Evolutionary conservation across 768 basidiomycete genomes (phyloP).

Genomic region (Mycena rosella): DNA sequence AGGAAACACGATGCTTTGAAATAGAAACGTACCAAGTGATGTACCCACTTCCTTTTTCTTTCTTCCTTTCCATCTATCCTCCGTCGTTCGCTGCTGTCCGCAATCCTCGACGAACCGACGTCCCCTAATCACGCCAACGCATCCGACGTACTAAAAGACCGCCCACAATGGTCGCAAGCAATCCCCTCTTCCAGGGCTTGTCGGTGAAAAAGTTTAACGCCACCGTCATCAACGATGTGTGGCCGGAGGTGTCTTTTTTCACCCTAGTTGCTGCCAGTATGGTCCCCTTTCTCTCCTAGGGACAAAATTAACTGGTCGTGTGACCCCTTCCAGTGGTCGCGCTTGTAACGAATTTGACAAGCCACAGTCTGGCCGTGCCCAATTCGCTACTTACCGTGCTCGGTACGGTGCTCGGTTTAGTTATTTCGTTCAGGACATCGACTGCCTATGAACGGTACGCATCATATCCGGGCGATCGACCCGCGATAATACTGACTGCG

Average conservation of each 20-base stretch:
- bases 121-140: too few relatives aligned
- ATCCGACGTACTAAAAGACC: slow-evolving; percentile 1
- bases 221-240: slow-evolving; percentile 74
- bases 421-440: slow-evolving; percentile 80
- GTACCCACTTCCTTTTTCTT: slow-evolving; percentile 2
- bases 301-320: slow-evolving; percentile 55
- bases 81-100: neutral
- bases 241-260: slow-evolving; percentile 75
- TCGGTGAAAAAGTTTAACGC: slow-evolving; percentile 52
- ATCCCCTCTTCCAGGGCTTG: slow-evolving; percentile 14
- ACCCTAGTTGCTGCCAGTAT: slow-evolving; percentile 67
- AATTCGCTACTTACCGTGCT: slow-evolving; percentile 74
- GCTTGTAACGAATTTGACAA: slow-evolving; percentile 63
- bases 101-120: neutral
- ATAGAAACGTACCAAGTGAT: neutral
- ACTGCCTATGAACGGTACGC: slow-evolving; percentile 76
- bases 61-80: neutral
- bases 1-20: neutral
- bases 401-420: slow-evolving; percentile 79
- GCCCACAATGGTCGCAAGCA: slow-evolving; percentile 17
- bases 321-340: slow-evolving; percentile 64
- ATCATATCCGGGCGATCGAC: neutral
- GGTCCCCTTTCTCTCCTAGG: slow-evolving; percentile 47
- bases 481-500: neutral
- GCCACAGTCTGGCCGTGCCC: slow-evolving; percentile 62